Conservation (phyloP, 768 basidiomycete genomes). For the Boletus rubescentipes region DNA sequence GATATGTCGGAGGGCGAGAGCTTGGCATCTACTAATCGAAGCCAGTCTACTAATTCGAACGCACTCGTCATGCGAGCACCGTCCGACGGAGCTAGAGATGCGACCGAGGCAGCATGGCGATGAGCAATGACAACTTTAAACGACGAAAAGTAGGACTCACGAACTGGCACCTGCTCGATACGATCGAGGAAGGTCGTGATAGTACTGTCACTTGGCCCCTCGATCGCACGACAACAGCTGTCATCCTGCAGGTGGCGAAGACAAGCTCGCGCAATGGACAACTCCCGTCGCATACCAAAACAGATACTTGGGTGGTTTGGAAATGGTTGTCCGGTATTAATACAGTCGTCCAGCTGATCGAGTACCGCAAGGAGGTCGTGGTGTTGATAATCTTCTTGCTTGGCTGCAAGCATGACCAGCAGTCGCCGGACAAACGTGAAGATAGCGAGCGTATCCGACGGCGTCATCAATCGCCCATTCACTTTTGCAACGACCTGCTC, state of each 20-base stretch:
- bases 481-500: conserved; percentile 77
- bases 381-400: conserved; percentile 46
- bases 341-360: conserved; percentile 37
- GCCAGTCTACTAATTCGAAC: conserved; percentile 62
- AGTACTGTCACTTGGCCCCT: conserved; percentile 3
- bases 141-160: conserved; percentile 38
- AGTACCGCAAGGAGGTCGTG: conserved; percentile 30
- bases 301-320: conserved; percentile 35
- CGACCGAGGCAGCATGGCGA: not conserved
- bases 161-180: conserved; percentile 42
- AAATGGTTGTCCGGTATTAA: conserved; percentile 33
- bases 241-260: conserved; percentile 33
- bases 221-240: not conserved
- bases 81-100: conserved; percentile 38
- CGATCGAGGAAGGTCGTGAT: conserved; percentile 45
- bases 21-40: conserved; percentile 46
- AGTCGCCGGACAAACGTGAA: conserved; percentile 65
- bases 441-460: conserved; percentile 64
- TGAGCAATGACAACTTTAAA: not conserved
- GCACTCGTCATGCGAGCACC: conserved; percentile 39
- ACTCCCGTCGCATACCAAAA: conserved; percentile 45
- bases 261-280: conserved; percentile 38
- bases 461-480: conserved; percentile 48
- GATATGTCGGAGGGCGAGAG: conserved; percentile 38
- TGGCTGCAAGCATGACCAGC: conserved; percentile 53